Evolutionary conservation across 176 grass and related monocot species (phyloP).

Genomic region (Melocanna baccifera): DNA sequence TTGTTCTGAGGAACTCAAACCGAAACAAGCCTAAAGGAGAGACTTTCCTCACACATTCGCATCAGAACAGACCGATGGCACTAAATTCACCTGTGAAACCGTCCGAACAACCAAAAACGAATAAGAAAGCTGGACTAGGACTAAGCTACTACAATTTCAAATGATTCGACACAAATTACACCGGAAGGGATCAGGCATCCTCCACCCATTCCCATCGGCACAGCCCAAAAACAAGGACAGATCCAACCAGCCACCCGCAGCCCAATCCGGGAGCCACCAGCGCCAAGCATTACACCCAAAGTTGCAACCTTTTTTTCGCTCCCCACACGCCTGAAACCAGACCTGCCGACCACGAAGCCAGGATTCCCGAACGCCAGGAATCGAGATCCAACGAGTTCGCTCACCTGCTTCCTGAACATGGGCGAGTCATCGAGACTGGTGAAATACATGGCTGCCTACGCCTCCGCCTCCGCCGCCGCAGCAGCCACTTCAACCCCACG

Average conservation of each 20-base stretch:
- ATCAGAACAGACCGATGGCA: background rate
- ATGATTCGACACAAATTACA: background rate
- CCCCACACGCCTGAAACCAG: slow-evolving; percentile 14
- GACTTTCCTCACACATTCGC: background rate
- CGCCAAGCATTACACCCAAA: slow-evolving; percentile 35
- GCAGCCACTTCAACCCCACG: slow-evolving; percentile 29
- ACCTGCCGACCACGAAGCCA: background rate
- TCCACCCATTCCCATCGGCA: background rate
- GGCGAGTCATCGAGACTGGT: slow-evolving; percentile 96
- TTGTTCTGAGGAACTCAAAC: background rate
- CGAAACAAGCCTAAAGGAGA: background rate
- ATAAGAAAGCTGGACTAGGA: background rate
- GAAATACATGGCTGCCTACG: slow-evolving; percentile 70
- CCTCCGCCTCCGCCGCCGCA: slow-evolving; percentile 11
- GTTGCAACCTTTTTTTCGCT: background rate
- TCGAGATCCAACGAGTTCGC: slow-evolving; percentile 29
- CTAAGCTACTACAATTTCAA: background rate
- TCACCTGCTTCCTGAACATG: slow-evolving; percentile 97
- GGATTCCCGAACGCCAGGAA: background rate
- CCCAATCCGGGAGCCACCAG: background rate
- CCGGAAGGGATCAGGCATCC: background rate
- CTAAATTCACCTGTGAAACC: background rate
- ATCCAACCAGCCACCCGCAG: slow-evolving; percentile 16
- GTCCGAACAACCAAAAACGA: background rate
- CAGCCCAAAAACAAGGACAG: background rate